Evolutionary conservation across 345 rosid genomes (phyloP).

Genomic region (Heritiera littoralis): DNA sequence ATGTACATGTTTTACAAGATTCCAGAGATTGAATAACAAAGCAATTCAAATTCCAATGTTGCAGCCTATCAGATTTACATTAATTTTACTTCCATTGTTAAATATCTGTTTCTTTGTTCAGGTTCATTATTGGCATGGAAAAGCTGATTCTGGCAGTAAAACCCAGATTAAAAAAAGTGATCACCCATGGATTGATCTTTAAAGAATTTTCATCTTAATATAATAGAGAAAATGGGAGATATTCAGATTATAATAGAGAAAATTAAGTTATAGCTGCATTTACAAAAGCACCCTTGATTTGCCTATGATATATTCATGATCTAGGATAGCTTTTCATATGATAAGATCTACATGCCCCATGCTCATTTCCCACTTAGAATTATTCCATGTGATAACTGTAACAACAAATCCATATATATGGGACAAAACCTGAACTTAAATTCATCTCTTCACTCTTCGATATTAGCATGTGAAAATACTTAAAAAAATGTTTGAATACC

Average conservation of each 20-base stretch:
- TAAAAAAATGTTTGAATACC: background rate
- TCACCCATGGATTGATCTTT: too few species aligned
- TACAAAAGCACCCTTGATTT: background rate
- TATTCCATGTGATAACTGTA: too few species aligned
- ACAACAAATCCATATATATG: too few species aligned
- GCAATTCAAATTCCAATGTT: background rate
- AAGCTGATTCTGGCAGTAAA: background rate
- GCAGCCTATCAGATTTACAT: background rate
- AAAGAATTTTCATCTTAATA: too few species aligned
- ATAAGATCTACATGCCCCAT: background rate
- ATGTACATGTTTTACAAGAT: conserved; percentile 1
- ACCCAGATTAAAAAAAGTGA: too few species aligned
- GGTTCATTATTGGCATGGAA: background rate
- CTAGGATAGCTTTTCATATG: background rate
- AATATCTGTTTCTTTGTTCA: too few species aligned
- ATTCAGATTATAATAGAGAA: background rate
- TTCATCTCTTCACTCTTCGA: too few species aligned
- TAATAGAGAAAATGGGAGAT: background rate
- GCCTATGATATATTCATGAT: background rate
- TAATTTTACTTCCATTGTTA: background rate
- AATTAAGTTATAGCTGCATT: background rate
- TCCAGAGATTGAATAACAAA: background rate
- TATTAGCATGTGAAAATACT: too few species aligned
- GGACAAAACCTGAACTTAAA: background rate
- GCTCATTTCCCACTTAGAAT: too few species aligned